A percentile compares a stretch with the other conserved stretches of the same genome.
Conservation (phyloP, 768 basidiomycete species). For the Leccinellum albellum region DNA sequence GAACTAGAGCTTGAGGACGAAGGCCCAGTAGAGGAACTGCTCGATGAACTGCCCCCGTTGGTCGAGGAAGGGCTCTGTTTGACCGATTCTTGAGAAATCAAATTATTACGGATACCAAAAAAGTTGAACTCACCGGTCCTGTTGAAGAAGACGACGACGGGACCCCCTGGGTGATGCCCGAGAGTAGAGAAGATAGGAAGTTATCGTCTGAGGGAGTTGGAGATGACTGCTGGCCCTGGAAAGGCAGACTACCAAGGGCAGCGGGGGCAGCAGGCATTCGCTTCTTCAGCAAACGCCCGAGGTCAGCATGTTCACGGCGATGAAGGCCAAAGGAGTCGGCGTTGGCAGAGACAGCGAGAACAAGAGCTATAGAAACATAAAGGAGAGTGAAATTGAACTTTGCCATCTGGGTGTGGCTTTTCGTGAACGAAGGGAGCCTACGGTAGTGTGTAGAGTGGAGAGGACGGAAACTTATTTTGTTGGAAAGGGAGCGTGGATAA, state of each 20-base stretch:
- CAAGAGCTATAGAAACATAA: conserved; percentile 54
- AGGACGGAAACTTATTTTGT: not conserved
- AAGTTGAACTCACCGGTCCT: conserved; percentile 18
- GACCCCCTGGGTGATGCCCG: conserved; percentile 9
- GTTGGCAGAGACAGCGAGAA: conserved; percentile 42
- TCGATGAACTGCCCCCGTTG: conserved; percentile 1
- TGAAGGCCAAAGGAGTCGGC: conserved; percentile 41
- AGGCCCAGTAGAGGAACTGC: conserved; percentile 9
- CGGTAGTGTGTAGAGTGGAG: not conserved
- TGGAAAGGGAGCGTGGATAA: conserved; percentile 12
- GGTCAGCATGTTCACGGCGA: conserved; percentile 53
- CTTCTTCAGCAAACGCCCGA: conserved; percentile 69
- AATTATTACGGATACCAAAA: not conserved
- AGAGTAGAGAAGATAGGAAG: not conserved
- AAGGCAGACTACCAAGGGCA: not conserved
- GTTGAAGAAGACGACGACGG: conserved; percentile 14
- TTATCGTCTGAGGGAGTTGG: conserved; percentile 5
- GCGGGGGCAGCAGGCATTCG: conserved; percentile 36
- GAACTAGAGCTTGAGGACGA: conserved; percentile 17
- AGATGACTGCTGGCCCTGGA: conserved; percentile 18
- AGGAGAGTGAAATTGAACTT: conserved; percentile 59
- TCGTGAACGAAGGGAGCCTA: not conserved
- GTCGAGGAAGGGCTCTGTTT: conserved; percentile 15
- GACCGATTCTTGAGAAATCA: conserved; percentile 1
- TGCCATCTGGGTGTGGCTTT: conserved; percentile 41